phyloP scores from a whole-genome alignment of 1,139 yeast genomes.

The Yamadazyma dendronema region DNA sequence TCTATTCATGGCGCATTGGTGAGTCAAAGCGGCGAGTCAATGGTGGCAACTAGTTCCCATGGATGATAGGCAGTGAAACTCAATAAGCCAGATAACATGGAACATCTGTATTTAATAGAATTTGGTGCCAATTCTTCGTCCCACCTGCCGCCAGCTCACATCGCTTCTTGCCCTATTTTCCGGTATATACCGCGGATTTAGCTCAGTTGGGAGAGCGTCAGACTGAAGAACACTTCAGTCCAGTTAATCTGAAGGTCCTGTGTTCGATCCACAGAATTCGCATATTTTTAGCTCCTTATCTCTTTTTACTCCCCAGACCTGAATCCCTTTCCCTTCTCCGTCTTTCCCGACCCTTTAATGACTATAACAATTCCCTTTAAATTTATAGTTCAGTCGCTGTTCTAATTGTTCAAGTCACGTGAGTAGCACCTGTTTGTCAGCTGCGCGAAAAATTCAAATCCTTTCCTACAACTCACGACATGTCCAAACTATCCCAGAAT shows the following conservation, averaged over 20 bases:
- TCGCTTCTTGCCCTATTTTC: neutral
- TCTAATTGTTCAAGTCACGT: constrained; percentile 7
- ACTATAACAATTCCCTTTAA: too few species aligned
- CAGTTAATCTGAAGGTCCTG: constrained; percentile 53
- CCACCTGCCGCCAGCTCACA: too few species aligned
- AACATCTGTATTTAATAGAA: too few species aligned
- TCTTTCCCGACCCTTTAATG: too few species aligned
- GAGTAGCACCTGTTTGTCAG: constrained; percentile 16
- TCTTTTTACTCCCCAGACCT: neutral
- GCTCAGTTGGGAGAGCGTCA: constrained; percentile 60
- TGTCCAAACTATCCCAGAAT: constrained; percentile 4
- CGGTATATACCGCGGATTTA: constrained; percentile 25
- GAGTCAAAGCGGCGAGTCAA: too few species aligned
- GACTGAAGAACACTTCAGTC: constrained; percentile 45
- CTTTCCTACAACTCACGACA: constrained; percentile 5
- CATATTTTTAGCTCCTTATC: constrained; percentile 18
- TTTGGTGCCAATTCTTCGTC: too few species aligned
- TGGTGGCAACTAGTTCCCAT: too few species aligned
- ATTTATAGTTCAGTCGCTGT: too few species aligned
- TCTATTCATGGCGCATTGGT: too few species aligned
- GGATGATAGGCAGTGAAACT: too few species aligned
- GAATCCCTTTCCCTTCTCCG: too few species aligned
- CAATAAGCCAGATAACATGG: too few species aligned
- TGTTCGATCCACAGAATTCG: constrained; percentile 57
- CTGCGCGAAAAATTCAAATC: constrained; percentile 7